Evolutionary conservation across 2,329 filamentous ascomycete species (phyloP).

Genomic region (Chrysoporthe puriensis): DNA sequence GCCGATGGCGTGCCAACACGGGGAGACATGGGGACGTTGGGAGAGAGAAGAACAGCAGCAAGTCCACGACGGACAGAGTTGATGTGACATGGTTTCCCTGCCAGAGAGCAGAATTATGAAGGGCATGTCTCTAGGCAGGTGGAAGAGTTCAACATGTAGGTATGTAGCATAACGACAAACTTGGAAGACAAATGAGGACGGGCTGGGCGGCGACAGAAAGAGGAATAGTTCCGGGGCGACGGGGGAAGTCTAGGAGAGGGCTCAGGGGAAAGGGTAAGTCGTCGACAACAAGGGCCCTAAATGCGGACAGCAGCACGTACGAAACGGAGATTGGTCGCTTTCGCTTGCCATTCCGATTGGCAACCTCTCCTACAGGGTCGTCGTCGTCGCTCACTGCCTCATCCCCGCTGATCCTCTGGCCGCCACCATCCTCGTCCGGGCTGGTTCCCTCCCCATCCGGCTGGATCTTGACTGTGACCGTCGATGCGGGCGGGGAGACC

Average conservation of each 20-base stretch:
- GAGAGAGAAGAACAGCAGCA: constrained; percentile 1
- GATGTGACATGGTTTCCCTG: constrained; percentile 17
- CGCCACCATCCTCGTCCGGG: constrained; percentile 21
- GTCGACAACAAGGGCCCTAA: constrained; percentile 4
- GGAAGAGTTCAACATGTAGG: constrained; percentile 20
- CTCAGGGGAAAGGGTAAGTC: constrained; percentile 29
- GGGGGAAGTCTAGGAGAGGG: constrained; percentile 16
- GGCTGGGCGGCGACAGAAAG: constrained; percentile 15
- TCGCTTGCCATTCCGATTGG: constrained; percentile 54
- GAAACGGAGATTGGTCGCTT: constrained; percentile 65
- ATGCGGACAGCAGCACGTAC: constrained; percentile 45
- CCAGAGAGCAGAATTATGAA: constrained; percentile 9
- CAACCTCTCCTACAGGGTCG: constrained; percentile 47
- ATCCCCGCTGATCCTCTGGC: constrained; percentile 34
- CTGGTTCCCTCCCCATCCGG: constrained; percentile 17
- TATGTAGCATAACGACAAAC: constrained; percentile 1
- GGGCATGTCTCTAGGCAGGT: constrained; percentile 12
- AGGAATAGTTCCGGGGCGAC: constrained; percentile 7
- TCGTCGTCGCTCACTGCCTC: constrained; percentile 52
- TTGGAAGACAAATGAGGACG: constrained; percentile 5
- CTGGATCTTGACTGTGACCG: constrained; percentile 23
- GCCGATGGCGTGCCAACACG: constrained; percentile 18
- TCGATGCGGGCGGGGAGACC: constrained; percentile 22
- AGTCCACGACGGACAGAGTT: background rate
- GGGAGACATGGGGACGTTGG: constrained; percentile 24